Evolutionary conservation across 257 asterid genomes (phyloP).

Genomic region (Przewalskia tangutica): DNA sequence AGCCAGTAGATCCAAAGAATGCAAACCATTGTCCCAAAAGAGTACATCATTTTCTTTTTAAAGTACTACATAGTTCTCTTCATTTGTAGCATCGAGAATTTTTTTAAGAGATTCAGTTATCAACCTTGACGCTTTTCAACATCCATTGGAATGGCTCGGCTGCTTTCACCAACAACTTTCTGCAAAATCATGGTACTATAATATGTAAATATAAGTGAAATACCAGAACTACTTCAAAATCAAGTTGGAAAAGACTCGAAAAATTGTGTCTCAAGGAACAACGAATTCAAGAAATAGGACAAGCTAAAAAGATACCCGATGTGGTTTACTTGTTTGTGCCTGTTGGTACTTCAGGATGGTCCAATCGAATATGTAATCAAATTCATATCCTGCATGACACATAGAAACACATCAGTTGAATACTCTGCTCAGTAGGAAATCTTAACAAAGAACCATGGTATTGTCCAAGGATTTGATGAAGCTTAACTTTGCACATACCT

Average conservation of each 20-base stretch:
- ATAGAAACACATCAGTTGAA: constrained; percentile 4
- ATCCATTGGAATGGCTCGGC: constrained; percentile 54
- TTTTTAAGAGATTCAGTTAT: background rate
- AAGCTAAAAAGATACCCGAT: constrained; percentile 46
- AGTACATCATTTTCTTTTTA: background rate
- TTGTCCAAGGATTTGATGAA: constrained; percentile 1
- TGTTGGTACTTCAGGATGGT: constrained; percentile 95
- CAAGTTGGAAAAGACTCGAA: background rate
- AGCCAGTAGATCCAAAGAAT: background rate
- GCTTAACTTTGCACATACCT: constrained; percentile 33
- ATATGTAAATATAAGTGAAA: background rate
- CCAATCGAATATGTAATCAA: constrained; percentile 94
- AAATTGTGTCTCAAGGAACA: too few relatives aligned
- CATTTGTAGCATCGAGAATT: background rate
- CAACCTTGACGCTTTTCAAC: constrained; percentile 65
- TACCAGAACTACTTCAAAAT: background rate
- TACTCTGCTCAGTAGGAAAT: background rate
- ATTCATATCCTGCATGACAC: constrained; percentile 62
- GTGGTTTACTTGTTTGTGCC: constrained; percentile 70
- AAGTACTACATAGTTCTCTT: background rate
- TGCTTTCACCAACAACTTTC: constrained; percentile 76
- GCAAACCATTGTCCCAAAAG: background rate
- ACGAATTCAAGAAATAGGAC: constrained; percentile 4
- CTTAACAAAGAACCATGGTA: background rate
- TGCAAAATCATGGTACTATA: constrained; percentile 2